Evolutionary conservation across 306 rosid genomes (phyloP), one percentile per base, ranked within the genome.

Genomic region (Vigna trinervia): DNA sequence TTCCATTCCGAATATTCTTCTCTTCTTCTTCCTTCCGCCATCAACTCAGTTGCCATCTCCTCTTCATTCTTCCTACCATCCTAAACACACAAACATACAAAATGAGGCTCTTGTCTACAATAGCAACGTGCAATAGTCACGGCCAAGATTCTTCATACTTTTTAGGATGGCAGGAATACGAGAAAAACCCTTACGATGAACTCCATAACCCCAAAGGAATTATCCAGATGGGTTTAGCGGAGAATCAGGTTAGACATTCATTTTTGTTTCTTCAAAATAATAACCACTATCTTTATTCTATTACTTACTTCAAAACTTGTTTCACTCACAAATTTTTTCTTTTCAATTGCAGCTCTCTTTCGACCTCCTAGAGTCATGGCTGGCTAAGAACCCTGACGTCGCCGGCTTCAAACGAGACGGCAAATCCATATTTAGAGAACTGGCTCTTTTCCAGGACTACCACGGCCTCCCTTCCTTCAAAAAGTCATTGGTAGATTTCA

Each of bases 121-220:
- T 89, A 72, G 97, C 88, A 64, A 79, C 90, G 51, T 95, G 96
- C 68, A 92, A 91, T 39, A 85, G 88, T 72, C 97, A 95, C 12
- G 97, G 97, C 65, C 97, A 95, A 85, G 99, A 92, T 71, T 95
- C 99, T 8, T 92, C 97, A 6, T 95, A 95, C 88, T 95, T 95
- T 82, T 30, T 90, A 65, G 99, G 99, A 14, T 95, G 99, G 99
- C 59, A 92, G 52, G 97, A 90, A 76, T 95, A 92, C 6, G 97
- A 95, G 86, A 92, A 90, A 57, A 92, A 95, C 39, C 97, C 97
- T 5, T 92, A 75, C 41, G 88, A 92, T 51, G 86, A 88, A 70
- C 41, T 74, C 54, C 64, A 34, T 10, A 95, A 95, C 45, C 90
- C 97, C 15, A 81, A 89, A 34, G 97, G 99, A 59, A 92, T 92